These are phyloP conservation scores for Albatrellus sp. DNA, from an alignment of 1,284 basidiomycete genomes.

Conservation along the genomic window DNA sequence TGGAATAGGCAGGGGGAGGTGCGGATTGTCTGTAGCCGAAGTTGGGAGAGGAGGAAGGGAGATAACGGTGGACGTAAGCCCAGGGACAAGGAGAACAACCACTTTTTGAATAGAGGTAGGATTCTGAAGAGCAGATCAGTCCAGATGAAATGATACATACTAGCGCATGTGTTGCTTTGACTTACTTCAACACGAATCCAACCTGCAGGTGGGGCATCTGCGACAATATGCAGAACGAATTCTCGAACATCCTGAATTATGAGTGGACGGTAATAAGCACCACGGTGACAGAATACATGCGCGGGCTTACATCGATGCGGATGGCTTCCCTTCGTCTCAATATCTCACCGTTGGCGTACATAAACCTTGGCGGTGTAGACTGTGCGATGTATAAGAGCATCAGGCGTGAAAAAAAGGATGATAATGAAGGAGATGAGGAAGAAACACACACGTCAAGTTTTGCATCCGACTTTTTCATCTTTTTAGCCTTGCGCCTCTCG, in stretches of 20 bases:
- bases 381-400: slow-evolving; percentile 17
- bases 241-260: slow-evolving; percentile 68
- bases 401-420: slow-evolving; percentile 1
- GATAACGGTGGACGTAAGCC: slow-evolving; percentile 61
- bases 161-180: slow-evolving; percentile 4
- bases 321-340: slow-evolving; percentile 58
- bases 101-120: slow-evolving; percentile 61
- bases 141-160: background rate
- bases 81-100: slow-evolving; percentile 70
- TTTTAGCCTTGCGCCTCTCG: slow-evolving; percentile 69
- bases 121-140: slow-evolving; percentile 36
- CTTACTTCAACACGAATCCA: slow-evolving; percentile 78
- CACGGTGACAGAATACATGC: background rate
- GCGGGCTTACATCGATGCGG: slow-evolving; percentile 54
- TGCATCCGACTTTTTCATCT: slow-evolving; percentile 42
- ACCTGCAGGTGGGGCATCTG: slow-evolving; percentile 67
- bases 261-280: slow-evolving; percentile 3
- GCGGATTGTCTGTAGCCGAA: slow-evolving; percentile 51
- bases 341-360: slow-evolving; percentile 70
- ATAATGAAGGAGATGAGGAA: slow-evolving; percentile 8
- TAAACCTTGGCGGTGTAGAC: slow-evolving; percentile 59
- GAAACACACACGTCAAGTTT: slow-evolving; percentile 45
- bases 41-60: slow-evolving; percentile 55
- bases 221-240: slow-evolving; percentile 68
- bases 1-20: slow-evolving; percentile 55